phyloP scores from a whole-genome alignment of 2,329 filamentous ascomycete genomes.

The Chaetothyriales sp. region DNA sequence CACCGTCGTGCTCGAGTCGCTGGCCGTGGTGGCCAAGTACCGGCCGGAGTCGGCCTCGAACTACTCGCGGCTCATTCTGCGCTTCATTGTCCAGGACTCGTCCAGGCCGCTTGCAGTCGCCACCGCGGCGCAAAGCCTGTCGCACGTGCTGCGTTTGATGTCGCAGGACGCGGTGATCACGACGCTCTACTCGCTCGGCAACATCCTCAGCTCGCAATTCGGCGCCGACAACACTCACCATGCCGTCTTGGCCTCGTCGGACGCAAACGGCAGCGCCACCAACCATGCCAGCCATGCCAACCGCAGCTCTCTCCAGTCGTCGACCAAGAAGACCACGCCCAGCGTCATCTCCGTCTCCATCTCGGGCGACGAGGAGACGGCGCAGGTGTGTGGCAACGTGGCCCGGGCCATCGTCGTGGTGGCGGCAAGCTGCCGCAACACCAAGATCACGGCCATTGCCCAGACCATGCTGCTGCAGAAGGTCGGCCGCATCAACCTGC shows the following conservation, averaged over 20 bases:
- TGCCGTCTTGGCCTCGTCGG: constrained; percentile 9
- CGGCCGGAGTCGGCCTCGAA: constrained; percentile 59
- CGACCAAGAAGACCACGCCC: constrained; percentile 42
- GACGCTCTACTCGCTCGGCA: constrained; percentile 90
- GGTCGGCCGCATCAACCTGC: constrained; percentile 65
- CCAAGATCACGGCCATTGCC: constrained; percentile 83
- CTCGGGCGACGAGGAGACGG: constrained; percentile 64
- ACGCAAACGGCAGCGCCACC: constrained; percentile 14
- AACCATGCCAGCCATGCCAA: too few relatives aligned
- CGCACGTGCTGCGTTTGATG: constrained; percentile 64
- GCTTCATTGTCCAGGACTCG: constrained; percentile 75
- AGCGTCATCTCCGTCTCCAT: constrained; percentile 69
- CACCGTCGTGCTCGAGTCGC: constrained; percentile 61
- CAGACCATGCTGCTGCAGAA: constrained; percentile 97
- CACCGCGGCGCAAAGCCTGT: constrained; percentile 72
- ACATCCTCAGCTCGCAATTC: constrained; percentile 67
- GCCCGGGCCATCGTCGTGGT: constrained; percentile 92
- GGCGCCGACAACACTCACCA: constrained; percentile 34
- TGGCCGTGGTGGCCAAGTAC: constrained; percentile 67
- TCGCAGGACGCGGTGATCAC: constrained; percentile 91
- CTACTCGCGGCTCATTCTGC: constrained; percentile 65
- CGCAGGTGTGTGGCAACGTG: constrained; percentile 68
- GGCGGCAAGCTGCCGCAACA: constrained; percentile 64
- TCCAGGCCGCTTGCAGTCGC: constrained; percentile 55
- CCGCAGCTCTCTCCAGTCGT: constrained; percentile 15